Conservation (phyloP, 768 basidiomycete species). For the Imleria badia region DNA sequence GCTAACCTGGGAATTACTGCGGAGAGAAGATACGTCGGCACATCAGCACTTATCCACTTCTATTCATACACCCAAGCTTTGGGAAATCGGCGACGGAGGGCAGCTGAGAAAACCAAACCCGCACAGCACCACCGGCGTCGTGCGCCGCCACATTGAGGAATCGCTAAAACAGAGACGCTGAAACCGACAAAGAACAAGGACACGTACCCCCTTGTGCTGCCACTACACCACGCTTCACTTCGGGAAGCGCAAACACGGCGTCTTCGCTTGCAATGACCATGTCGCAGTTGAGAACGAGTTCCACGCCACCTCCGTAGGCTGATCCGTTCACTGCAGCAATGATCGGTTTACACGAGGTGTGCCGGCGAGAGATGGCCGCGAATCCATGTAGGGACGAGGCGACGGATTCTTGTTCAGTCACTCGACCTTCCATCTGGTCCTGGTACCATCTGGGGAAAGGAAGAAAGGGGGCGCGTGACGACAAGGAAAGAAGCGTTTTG, state of each 20-base stretch:
- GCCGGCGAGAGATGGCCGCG: conserved; percentile 69
- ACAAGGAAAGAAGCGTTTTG: too few species aligned
- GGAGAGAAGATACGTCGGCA: not conserved
- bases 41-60: conserved; percentile 14
- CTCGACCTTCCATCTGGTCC: conserved; percentile 43
- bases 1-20: conserved; percentile 69
- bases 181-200: not conserved
- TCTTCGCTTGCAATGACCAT: conserved; percentile 66
- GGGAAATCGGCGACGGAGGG: not conserved
- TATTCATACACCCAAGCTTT: conserved; percentile 3
- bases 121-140: not conserved
- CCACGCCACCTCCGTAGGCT: conserved; percentile 65
- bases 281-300: conserved; percentile 75
- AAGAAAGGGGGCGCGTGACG: not conserved
- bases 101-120: not conserved
- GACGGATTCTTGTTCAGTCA: conserved; percentile 44
- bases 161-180: not conserved
- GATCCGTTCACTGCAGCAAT: conserved; percentile 82
- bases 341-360: conserved; percentile 62
- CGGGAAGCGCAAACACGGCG: conserved; percentile 71
- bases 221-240: conserved; percentile 75
- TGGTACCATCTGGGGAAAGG: conserved; percentile 54
- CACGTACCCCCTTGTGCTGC: conserved; percentile 67
- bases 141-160: not conserved
- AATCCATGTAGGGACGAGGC: conserved; percentile 56